Evolutionary conservation across 202 grass and related monocot genomes (phyloP), one percentile per base, ranked within the genome.

Genomic region (Elaeis oleifera): DNA sequence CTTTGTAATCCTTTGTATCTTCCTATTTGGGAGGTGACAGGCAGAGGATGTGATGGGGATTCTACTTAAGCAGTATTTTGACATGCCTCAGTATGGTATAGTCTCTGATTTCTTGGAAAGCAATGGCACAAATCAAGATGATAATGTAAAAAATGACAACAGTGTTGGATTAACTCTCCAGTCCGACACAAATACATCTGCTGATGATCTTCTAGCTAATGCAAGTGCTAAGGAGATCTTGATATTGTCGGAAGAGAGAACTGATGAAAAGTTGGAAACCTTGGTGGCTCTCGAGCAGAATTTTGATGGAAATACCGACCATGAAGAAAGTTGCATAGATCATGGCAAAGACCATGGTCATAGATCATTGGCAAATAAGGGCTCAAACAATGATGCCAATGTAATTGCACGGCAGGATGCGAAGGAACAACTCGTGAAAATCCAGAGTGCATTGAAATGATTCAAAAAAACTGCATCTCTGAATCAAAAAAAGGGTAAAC

Each of bases 41-140:
- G 94, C 88, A 0, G 94, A 99, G 71, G 82, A 99, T 81, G 88
- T 99, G 61, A 80, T 82, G 49, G 84, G 80, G 5, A 63, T 88
- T 76, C 77, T 99, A 69, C 88, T 99, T 11, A 92, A 69, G 52
- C 77, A 89, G 68, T 92, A 92, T 80, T 85, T 99, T 54, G 88
- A 89, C 64, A 71, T 77, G 54, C 82, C 88, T 23, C 73, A 78
- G 54, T 18, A 60, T 32, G 56, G 32, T 59, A 25, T 23, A 56
- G 69, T 51, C 71, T 77, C 79, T 68, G 31, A 74, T 64, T 65
- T 63, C 20, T 64, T 55, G 20, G 72, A 61, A 70, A 68, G 55
- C 18, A 36, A 32, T 71, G 56, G 16, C 63, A 49, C 61, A 48
- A 53, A 5, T 2, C 78, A 79, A 21, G 58, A 65, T 54, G 74